Evolutionary conservation across 2,329 filamentous ascomycete genomes (phyloP).

Genomic region (Alternaria sp.): DNA sequence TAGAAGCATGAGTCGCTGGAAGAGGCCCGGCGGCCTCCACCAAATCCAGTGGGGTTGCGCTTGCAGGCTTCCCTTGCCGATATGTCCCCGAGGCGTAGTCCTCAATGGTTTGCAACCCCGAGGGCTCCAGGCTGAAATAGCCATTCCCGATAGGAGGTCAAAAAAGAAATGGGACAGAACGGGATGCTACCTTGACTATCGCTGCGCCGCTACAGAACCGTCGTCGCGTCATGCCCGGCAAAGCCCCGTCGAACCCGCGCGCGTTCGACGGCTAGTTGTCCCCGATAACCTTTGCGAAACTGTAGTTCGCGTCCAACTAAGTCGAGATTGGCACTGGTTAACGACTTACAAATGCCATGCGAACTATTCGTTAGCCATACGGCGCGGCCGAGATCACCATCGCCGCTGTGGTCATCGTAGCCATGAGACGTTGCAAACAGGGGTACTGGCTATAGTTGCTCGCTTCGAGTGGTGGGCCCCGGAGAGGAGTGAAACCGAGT

Average conservation of each 20-base stretch:
- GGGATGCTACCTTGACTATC: background rate
- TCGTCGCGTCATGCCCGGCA: conserved; percentile 6
- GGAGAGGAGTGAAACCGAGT: conserved; percentile 3
- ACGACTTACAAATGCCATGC: conserved; percentile 4
- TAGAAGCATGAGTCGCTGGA: background rate
- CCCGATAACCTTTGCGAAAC: background rate
- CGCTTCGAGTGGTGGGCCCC: conserved; percentile 10
- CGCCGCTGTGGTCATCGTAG: conserved; percentile 6
- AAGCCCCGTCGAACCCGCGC: conserved; percentile 1
- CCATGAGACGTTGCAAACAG: conserved; percentile 12
- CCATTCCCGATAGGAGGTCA: conserved; percentile 6
- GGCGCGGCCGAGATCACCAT: conserved; percentile 13
- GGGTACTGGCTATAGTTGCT: conserved; percentile 9
- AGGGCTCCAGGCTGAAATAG: conserved; percentile 4
- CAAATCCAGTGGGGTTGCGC: conserved; percentile 11
- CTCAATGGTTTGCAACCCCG: conserved; percentile 14
- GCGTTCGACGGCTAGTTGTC: background rate
- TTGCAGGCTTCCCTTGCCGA: conserved; percentile 12
- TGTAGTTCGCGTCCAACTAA: background rate
- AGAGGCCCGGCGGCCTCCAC: conserved; percentile 1
- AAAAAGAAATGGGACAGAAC: conserved; percentile 6
- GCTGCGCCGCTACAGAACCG: conserved; percentile 5
- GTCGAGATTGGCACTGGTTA: background rate
- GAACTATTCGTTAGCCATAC: conserved; percentile 16
- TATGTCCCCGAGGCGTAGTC: conserved; percentile 12